Conservation (phyloP, 2,329 filamentous ascomycete species). For the Verruconis gallopava region DNA sequence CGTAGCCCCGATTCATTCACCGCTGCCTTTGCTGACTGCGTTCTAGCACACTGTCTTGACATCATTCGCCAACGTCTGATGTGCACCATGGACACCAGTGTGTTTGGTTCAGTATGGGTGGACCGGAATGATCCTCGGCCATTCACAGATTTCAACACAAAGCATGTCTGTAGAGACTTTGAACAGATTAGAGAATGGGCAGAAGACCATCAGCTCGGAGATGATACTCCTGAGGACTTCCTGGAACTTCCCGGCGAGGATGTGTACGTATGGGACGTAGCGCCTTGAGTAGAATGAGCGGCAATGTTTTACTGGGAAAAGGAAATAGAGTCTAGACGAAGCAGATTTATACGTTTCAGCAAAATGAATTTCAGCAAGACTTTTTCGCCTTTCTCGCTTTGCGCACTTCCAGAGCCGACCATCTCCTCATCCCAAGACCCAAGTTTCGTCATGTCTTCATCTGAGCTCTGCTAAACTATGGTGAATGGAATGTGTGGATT, state of each 20-base stretch:
- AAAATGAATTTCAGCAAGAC: no score
- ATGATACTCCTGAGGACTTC: background rate
- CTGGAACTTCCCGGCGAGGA: background rate
- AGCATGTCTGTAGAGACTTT: conserved; percentile 46
- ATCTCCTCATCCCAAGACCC: no score
- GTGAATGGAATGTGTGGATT: no score
- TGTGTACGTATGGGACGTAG: background rate
- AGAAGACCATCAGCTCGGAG: conserved; percentile 36
- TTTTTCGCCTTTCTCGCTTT: no score
- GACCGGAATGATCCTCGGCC: conserved; percentile 31
- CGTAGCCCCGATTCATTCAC: conserved; percentile 17
- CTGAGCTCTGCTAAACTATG: no score
- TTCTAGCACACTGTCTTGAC: conserved; percentile 45
- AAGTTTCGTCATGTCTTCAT: no score
- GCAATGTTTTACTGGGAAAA: no score
- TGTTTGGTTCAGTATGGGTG: conserved; percentile 50
- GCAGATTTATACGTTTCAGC: no score
- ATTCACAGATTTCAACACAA: conserved; percentile 50
- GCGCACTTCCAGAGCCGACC: no score
- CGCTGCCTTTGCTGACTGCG: background rate
- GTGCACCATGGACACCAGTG: conserved; percentile 47
- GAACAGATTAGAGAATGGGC: conserved; percentile 43
- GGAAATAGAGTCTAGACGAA: no score
- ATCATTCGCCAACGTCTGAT: conserved; percentile 49
- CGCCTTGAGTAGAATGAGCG: no score